Conservation (phyloP, 352 stramenopile genomes). For the Phytophthora cryptogea region DNA sequence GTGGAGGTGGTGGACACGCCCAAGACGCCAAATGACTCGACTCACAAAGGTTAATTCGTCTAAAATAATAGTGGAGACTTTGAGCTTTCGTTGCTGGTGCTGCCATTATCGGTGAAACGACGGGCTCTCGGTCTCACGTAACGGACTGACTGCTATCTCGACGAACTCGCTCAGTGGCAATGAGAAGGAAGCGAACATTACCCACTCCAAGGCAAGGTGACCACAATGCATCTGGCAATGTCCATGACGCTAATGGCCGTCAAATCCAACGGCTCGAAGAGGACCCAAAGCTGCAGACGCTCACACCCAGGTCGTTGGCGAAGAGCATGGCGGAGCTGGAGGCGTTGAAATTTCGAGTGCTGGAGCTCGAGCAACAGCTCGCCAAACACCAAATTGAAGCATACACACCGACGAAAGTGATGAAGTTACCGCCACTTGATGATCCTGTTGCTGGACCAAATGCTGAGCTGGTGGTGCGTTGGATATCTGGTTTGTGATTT, state of each 20-base stretch:
- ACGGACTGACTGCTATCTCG: slow-evolving; percentile 22
- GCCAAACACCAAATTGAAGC: slow-evolving; percentile 54
- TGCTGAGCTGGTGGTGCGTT: slow-evolving; percentile 10
- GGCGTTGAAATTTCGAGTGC: slow-evolving; percentile 47
- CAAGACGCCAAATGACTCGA: slow-evolving; percentile 38
- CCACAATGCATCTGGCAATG: slow-evolving; percentile 9
- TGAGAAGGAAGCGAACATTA: slow-evolving; percentile 28
- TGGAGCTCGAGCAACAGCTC: slow-evolving; percentile 59
- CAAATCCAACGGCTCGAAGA: slow-evolving; percentile 62
- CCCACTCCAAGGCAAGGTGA: slow-evolving; percentile 12
- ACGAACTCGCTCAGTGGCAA: slow-evolving; percentile 10
- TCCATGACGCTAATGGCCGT: slow-evolving; percentile 23
- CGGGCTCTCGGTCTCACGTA: slow-evolving; percentile 4
- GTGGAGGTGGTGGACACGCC: slow-evolving; percentile 74
- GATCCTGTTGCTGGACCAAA: slow-evolving; percentile 3
- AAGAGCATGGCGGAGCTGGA: slow-evolving; percentile 62
- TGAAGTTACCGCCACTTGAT: slow-evolving; percentile 51
- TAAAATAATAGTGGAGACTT: slow-evolving; percentile 37
- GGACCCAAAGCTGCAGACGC: slow-evolving; percentile 44
- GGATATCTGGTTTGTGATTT: not conserved
- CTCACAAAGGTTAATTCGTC: slow-evolving; percentile 30
- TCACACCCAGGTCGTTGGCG: slow-evolving; percentile 61
- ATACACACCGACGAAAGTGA: slow-evolving; percentile 31
- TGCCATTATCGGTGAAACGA: slow-evolving; percentile 21
- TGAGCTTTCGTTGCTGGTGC: slow-evolving; percentile 10